Evolutionary conservation across 768 basidiomycete genomes (phyloP).

Genomic region (Boletus rufocinnamomeus): DNA sequence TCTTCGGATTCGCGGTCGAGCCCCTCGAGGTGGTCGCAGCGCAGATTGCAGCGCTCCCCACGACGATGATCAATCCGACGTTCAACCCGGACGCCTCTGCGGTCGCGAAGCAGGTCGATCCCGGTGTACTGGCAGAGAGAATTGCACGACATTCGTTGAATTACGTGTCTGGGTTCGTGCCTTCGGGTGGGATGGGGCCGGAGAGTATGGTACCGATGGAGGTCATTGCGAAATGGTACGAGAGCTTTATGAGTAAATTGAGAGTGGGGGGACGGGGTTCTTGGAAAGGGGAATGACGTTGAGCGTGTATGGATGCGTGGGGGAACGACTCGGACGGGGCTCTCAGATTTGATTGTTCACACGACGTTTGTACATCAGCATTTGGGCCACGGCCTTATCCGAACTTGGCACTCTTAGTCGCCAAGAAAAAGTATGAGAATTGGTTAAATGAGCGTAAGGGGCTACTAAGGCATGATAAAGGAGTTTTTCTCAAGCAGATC

Average conservation of each 20-base stretch:
- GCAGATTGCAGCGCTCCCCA: slow-evolving; percentile 54
- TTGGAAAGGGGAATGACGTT: slow-evolving; percentile 44
- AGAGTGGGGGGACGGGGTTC: slow-evolving; percentile 61
- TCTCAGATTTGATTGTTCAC: background rate
- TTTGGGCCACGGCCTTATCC: no score
- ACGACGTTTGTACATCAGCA: no score
- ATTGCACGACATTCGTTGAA: slow-evolving; percentile 71
- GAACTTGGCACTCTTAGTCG: no score
- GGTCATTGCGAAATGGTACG: slow-evolving; percentile 70
- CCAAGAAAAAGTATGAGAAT: no score
- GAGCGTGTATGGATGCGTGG: background rate
- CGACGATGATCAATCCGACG: slow-evolving; percentile 28
- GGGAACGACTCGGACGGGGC: background rate
- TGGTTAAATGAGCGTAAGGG: no score
- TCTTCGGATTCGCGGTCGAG: slow-evolving; percentile 81
- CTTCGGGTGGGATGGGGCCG: slow-evolving; percentile 45
- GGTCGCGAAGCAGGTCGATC: slow-evolving; percentile 14
- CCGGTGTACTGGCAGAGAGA: slow-evolving; percentile 26
- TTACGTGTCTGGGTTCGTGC: slow-evolving; percentile 67
- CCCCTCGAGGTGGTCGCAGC: slow-evolving; percentile 61
- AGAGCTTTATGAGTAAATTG: slow-evolving; percentile 61
- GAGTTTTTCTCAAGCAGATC: no score
- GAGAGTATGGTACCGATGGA: slow-evolving; percentile 63
- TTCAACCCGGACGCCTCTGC: no score
- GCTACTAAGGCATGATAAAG: no score